A percentile compares a stretch with the other conserved stretches of the same genome.
These are phyloP conservation scores for Didymella lethalis DNA, from an alignment of 2,329 filamentous ascomycete genomes.

Conservation along the genomic window DNA sequence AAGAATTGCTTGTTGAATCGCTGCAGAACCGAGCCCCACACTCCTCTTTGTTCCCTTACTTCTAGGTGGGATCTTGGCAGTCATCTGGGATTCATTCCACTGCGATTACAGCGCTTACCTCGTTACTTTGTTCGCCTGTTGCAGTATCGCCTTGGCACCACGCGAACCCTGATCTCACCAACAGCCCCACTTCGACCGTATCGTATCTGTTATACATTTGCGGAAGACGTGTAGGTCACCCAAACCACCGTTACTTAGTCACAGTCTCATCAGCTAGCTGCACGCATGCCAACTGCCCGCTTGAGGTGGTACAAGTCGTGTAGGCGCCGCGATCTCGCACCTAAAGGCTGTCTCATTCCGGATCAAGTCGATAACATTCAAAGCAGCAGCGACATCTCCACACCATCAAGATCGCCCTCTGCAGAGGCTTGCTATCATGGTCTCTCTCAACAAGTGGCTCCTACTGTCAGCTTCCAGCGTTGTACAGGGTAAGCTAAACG, in stretches of 20 bases:
- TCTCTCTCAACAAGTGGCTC: neutral
- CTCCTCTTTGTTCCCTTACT: too few species aligned
- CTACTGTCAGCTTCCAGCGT: neutral
- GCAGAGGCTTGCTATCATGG: neutral
- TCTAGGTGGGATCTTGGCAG: too few species aligned
- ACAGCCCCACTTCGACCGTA: neutral
- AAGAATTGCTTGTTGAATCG: too few species aligned
- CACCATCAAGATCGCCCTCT: neutral
- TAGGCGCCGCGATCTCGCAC: conserved; percentile 4
- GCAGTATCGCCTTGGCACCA: neutral
- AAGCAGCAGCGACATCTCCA: neutral
- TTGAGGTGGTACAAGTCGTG: neutral
- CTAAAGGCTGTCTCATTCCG: neutral
- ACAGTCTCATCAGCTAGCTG: neutral
- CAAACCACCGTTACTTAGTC: neutral
- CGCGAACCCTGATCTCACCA: neutral
- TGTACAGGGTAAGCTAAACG: conserved; percentile 1
- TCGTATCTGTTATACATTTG: neutral
- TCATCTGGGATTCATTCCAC: too few species aligned
- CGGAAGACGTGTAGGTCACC: neutral
- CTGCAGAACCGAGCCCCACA: too few species aligned
- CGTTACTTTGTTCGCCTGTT: too few species aligned
- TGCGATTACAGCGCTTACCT: too few species aligned
- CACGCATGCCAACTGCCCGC: neutral
- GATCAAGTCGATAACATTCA: neutral